Base-by-base conservation (phyloP, 2,329 filamentous ascomycete species). In the Alternaria ventricosa region DNA sequence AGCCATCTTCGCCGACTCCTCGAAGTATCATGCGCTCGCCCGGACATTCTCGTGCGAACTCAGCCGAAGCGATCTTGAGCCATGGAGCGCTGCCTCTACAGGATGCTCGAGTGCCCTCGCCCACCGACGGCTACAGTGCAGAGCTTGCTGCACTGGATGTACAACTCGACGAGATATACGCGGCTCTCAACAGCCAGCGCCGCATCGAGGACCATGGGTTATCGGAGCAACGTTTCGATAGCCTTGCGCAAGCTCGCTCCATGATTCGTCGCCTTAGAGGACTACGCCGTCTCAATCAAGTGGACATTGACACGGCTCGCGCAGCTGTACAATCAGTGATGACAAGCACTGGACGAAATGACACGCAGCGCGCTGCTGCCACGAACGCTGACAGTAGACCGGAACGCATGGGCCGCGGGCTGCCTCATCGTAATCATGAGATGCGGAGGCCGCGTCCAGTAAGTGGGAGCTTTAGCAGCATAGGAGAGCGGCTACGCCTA, bases 401-500 rank as follows among this genome's bases (percentile, higher is more conserved):
- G n/a, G 36, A 1, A 18, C 36, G 1, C n/a, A 41, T 41, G 36
- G 36, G 9, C 18, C 36, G 36, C 1, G 36, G 1, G n/a, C 36
- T 0, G 36, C 2, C 1, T 41, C 36, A 41, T 41, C 0, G 4
- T 11, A 41, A 0, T 2, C n/a, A 1, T 41, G 36, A 1, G 36
- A 41, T 0, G 36, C n/a, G 36, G 36, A 41, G 36, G 1, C 36
- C 36, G n/a, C 36, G 36, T 41, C 36, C 36, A 11, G 36, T 36
- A 18, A 41, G 36, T 11, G 36, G 36, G 0, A 41, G 36, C 36
- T 41, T 41, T 9, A 41, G 36, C 36, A 18, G 36, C n/a, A 18
- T 18, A 2, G 36, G 9, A 11, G 36, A 41, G 36, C 36, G 9
- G 36, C 36, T 41, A 0, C 36, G 36, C n/a, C 36, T 18, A 18